Evolutionary conservation across 129 eudicot genomes (phyloP).

Genomic region (Centrapalus pauciflorus): DNA sequence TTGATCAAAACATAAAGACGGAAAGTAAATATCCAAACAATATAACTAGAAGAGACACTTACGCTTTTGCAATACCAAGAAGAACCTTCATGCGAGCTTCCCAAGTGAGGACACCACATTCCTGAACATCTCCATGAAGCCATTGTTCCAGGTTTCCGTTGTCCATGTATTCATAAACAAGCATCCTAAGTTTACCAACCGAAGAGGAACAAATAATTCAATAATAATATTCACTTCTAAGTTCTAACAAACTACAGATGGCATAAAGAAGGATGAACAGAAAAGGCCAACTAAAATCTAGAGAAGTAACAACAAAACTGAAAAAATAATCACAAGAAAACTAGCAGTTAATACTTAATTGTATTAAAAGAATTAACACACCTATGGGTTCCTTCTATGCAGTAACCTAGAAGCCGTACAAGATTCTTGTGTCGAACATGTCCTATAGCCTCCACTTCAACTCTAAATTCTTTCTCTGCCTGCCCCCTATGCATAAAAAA

Average conservation of each 20-base stretch:
- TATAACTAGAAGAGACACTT: constrained; percentile 29
- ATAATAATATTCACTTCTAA: neutral
- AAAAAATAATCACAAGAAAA: neutral
- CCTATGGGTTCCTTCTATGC: constrained; percentile 98
- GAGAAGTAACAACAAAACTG: neutral
- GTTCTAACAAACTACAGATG: neutral
- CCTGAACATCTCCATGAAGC: constrained; percentile 91
- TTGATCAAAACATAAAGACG: neutral
- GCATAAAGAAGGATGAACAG: neutral
- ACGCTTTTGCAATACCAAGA: constrained; percentile 95
- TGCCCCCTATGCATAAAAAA: constrained; percentile 66
- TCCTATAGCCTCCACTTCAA: constrained; percentile 96
- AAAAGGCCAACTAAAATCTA: neutral
- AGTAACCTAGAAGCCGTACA: constrained; percentile 94
- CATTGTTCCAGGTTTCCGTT: constrained; percentile 95
- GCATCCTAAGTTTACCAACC: constrained; percentile 53
- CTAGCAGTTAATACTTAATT: neutral
- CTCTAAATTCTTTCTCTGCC: constrained; percentile 94
- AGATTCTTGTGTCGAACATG: constrained; percentile 96
- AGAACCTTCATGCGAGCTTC: constrained; percentile 96
- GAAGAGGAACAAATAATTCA: constrained; percentile 1
- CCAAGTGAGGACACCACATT: constrained; percentile 84
- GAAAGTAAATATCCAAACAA: neutral
- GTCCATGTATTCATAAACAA: constrained; percentile 93
- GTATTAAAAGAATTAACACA: constrained; percentile 13